These are phyloP conservation scores for Phaeotremella skinneri DNA, from an alignment of 768 basidiomycete genomes.

Conservation along the genomic window DNA sequence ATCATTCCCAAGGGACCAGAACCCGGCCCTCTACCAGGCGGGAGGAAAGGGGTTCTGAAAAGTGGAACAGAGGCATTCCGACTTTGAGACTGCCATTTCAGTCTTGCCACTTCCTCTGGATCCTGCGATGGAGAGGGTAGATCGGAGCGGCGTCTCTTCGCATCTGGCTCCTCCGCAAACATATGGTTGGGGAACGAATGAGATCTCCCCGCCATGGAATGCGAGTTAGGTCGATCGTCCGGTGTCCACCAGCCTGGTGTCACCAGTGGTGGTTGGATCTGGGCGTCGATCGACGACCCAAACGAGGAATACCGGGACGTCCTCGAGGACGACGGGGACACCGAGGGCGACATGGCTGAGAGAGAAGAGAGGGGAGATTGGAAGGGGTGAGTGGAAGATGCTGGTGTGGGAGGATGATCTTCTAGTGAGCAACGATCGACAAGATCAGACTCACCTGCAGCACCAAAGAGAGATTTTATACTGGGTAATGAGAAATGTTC, in stretches of 20 bases:
- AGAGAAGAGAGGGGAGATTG: constrained; percentile 38
- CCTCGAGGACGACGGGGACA: constrained; percentile 35
- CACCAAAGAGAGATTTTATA: constrained; percentile 43
- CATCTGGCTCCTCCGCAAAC: constrained; percentile 26
- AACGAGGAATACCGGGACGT: constrained; percentile 40
- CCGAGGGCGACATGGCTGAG: constrained; percentile 31
- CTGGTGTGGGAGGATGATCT: constrained; percentile 21
- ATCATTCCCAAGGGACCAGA: background rate
- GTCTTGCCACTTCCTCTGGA: constrained; percentile 36
- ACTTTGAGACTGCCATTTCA: constrained; percentile 40
- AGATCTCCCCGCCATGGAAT: constrained; percentile 10
- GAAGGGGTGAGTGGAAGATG: constrained; percentile 12
- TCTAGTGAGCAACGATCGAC: background rate
- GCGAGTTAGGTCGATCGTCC: constrained; percentile 15
- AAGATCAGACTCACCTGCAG: constrained; percentile 24
- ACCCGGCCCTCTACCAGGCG: constrained; percentile 14
- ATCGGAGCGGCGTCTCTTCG: constrained; percentile 39
- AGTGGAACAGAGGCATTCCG: constrained; percentile 39
- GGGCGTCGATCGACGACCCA: constrained; percentile 22
- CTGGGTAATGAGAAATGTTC: constrained; percentile 39
- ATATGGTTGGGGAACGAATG: constrained; percentile 19
- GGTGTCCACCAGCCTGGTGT: constrained; percentile 42
- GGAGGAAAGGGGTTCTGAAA: constrained; percentile 5
- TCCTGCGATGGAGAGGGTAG: constrained; percentile 25
- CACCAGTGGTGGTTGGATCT: background rate